phyloP scores from a whole-genome alignment of 257 asterid species.

The Cinchona pubescens region DNA sequence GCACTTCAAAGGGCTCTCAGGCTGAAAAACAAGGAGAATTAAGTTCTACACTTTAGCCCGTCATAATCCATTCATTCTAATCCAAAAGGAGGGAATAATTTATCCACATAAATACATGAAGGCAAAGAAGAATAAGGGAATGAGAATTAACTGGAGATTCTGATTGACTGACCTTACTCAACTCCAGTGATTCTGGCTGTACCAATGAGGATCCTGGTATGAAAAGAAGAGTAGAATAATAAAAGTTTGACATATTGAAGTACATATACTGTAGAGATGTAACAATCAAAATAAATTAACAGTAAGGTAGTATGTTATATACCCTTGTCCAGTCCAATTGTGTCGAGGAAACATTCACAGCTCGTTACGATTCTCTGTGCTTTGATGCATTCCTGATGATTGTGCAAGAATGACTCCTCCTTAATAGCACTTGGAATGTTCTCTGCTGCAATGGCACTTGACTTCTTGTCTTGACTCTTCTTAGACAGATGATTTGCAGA shows the following conservation, averaged over 20 bases:
- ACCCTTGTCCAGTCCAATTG: slow-evolving; percentile 67
- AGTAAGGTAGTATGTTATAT: slow-evolving; percentile 3
- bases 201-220: slow-evolving; percentile 30
- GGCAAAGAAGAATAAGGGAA: background rate
- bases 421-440: slow-evolving; percentile 28
- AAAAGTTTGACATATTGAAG: slow-evolving; percentile 1
- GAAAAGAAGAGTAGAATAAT: background rate
- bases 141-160: background rate
- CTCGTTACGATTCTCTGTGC: slow-evolving; percentile 48
- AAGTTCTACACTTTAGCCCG: too few species aligned
- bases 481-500: slow-evolving; percentile 34
- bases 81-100: background rate
- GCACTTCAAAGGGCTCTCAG: slow-evolving; percentile 31
- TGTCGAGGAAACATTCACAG: slow-evolving; percentile 53
- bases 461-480: slow-evolving; percentile 34
- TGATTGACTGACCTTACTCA: slow-evolving; percentile 45
- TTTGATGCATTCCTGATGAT: slow-evolving; percentile 70
- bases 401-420: slow-evolving; percentile 70
- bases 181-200: slow-evolving; percentile 28
- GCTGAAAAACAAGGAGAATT: slow-evolving; percentile 19
- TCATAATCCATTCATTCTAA: background rate
- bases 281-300: background rate
- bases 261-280: background rate
- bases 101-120: background rate
- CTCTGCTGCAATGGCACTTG: slow-evolving; percentile 37